Percentiles rank a stretch among this genome's conserved stretches.
Conservation (phyloP, 306 rosid genomes). For the Casuarina equisetifolia region DNA sequence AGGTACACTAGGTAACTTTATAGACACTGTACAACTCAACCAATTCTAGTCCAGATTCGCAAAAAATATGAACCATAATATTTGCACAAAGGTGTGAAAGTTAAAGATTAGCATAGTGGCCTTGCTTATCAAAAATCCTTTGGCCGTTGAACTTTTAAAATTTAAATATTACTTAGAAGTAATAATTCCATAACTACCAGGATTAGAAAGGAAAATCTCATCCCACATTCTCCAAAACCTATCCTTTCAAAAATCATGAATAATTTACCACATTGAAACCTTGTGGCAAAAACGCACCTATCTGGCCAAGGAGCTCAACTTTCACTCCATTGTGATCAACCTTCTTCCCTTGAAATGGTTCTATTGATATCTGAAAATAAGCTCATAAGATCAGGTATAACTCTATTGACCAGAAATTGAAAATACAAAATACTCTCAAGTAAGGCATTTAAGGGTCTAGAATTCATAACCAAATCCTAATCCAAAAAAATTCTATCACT, state of each 20-base stretch:
- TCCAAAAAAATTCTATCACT: slow-evolving; percentile 7
- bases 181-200: background rate
- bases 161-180: background rate
- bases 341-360: slow-evolving; percentile 96
- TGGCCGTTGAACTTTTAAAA: background rate
- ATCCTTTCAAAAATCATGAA: background rate
- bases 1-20: too few relatives aligned
- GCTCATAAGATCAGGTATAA: slow-evolving; percentile 12
- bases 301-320: slow-evolving; percentile 98
- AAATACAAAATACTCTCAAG: background rate
- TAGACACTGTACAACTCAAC: too few relatives aligned
- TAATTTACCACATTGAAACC: slow-evolving; percentile 13
- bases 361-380: slow-evolving; percentile 63
- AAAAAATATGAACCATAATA: background rate
- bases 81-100: background rate
- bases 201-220: background rate
- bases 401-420: background rate
- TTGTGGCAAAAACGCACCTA: slow-evolving; percentile 53
- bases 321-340: slow-evolving; percentile 94
- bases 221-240: slow-evolving; percentile 1
- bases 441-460: background rate
- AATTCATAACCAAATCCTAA: background rate
- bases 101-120: background rate
- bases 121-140: background rate
- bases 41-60: background rate